A percentile compares a stretch with the other conserved stretches of the same genome.
Conservation (phyloP, 2,329 filamentous ascomycete species). For the Sarocladium brachiariae region DNA sequence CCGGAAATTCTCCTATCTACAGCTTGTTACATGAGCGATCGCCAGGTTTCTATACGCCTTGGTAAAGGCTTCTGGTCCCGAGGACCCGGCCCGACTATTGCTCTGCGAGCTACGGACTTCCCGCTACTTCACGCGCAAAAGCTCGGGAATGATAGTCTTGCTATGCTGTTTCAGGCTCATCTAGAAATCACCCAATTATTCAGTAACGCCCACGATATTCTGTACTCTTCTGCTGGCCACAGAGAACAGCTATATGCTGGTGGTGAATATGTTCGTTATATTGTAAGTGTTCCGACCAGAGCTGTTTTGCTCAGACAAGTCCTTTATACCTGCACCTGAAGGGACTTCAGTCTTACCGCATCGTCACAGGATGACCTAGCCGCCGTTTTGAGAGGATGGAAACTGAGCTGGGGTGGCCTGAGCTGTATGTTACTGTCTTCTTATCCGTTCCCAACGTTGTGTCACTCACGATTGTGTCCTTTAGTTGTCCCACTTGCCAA, state of each 20-base stretch:
- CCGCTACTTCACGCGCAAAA: conserved; percentile 54
- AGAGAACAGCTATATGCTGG: conserved; percentile 64
- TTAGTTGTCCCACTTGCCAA: conserved; percentile 57
- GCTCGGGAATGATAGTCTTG: conserved; percentile 58
- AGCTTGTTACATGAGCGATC: conserved; percentile 59
- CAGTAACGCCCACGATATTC: conserved; percentile 65
- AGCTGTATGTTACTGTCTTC: conserved; percentile 40
- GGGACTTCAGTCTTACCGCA: background rate
- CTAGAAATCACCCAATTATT: conserved; percentile 66
- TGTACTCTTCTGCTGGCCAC: conserved; percentile 65
- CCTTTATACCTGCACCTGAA: background rate
- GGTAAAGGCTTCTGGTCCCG: conserved; percentile 70
- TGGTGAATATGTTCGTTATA: conserved; percentile 68
- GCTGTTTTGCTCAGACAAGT: background rate
- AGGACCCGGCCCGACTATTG: conserved; percentile 60
- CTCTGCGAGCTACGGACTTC: conserved; percentile 59
- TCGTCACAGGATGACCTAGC: conserved; percentile 56
- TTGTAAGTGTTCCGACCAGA: conserved; percentile 27
- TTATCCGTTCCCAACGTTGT: background rate
- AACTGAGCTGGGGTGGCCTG: conserved; percentile 60
- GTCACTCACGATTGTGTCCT: background rate
- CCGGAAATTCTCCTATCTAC: too few species aligned
- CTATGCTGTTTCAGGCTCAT: conserved; percentile 63
- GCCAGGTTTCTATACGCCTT: conserved; percentile 63
- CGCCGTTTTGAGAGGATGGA: conserved; percentile 62